phyloP scores from a whole-genome alignment of 2,329 filamentous ascomycete genomes.

The Diaporthe citrichinensis region DNA sequence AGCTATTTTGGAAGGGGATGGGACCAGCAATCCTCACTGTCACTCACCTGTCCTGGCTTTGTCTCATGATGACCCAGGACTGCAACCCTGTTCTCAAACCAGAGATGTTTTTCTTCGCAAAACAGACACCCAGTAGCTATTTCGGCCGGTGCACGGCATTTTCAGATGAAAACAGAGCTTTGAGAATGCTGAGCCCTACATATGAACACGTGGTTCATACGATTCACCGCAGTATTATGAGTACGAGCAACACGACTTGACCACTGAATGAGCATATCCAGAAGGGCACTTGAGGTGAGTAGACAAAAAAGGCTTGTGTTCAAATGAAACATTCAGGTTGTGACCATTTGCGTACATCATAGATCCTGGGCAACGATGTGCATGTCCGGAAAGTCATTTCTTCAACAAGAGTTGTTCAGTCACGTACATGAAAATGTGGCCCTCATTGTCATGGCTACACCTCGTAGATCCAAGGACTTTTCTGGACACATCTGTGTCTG shows the following conservation, averaged over 20 bases:
- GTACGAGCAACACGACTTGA: too few species aligned
- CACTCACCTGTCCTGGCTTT: neutral
- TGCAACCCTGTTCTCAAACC: neutral
- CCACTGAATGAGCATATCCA: neutral
- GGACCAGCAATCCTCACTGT: neutral
- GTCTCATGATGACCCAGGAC: neutral
- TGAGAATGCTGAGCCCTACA: neutral
- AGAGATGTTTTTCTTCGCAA: neutral
- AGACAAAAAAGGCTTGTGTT: too few species aligned
- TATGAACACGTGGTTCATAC: too few species aligned
- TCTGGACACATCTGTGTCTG: neutral
- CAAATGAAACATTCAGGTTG: too few species aligned
- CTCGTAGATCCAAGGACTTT: neutral
- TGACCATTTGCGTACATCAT: neutral
- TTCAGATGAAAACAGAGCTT: neutral
- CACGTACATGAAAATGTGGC: neutral
- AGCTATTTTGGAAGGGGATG: neutral
- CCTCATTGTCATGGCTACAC: neutral
- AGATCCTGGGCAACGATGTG: neutral
- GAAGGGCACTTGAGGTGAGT: fast-evolving
- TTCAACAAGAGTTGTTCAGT: neutral
- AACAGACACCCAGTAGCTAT: neutral
- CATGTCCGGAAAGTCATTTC: neutral
- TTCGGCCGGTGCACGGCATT: neutral
- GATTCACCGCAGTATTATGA: neutral